Evolutionary conservation across 169 alveolate species (phyloP).

Genomic region (Plasmodium adleri): DNA sequence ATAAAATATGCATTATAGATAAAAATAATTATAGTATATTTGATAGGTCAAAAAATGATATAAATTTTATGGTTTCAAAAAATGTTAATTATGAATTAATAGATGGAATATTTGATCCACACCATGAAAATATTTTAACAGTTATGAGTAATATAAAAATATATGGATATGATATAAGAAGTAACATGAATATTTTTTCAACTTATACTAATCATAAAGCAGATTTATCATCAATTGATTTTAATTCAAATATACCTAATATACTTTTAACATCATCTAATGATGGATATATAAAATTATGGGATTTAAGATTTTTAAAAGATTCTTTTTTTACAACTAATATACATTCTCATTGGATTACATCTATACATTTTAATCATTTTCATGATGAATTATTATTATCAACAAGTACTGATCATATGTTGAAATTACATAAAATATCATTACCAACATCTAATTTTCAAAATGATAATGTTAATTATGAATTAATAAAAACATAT

Average conservation of each 20-base stretch:
- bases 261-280: conserved; percentile 90
- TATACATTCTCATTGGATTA: conserved; percentile 92
- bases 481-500: conserved; percentile 77
- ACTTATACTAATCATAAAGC: conserved; percentile 79
- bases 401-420: conserved; percentile 90
- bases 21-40: conserved; percentile 36
- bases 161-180: conserved; percentile 70
- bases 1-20: conserved; percentile 59
- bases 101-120: conserved; percentile 67
- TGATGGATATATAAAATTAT: conserved; percentile 88
- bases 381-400: conserved; percentile 93
- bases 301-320: conserved; percentile 91
- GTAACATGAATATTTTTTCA: conserved; percentile 50
- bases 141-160: conserved; percentile 55
- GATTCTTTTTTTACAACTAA: conserved; percentile 81
- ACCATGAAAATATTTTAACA: conserved; percentile 61
- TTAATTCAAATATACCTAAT: conserved; percentile 92
- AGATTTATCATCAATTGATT: conserved; percentile 84
- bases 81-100: conserved; percentile 18
- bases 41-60: conserved; percentile 25
- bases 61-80: conserved; percentile 47
- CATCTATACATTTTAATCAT: conserved; percentile 87
- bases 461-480: conserved; percentile 72
- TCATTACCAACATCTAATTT: conserved; percentile 50
- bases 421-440: conserved; percentile 84